Evolutionary conservation across 345 rosid species (phyloP).

Genomic region (Cardiospermum halicacabum): DNA sequence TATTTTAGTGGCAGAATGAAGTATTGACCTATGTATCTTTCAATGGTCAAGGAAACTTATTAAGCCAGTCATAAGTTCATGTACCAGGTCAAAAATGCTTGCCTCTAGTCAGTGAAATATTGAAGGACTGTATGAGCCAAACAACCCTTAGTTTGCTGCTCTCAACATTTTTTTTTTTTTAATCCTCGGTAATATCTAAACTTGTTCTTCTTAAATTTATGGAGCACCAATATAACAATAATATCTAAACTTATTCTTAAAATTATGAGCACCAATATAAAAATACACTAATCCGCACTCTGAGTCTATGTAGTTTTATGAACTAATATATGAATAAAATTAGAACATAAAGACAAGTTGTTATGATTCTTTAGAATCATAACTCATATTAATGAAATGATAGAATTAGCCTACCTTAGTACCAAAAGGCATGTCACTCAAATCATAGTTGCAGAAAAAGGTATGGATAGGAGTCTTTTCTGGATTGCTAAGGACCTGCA

Average conservation of each 20-base stretch:
- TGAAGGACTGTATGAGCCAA: neutral
- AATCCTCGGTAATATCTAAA: neutral
- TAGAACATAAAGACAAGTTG: neutral
- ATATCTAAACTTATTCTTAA: neutral
- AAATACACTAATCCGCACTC: neutral
- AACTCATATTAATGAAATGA: neutral
- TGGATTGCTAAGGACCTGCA: slow-evolving; percentile 70
- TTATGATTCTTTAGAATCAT: neutral
- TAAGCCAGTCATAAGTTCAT: neutral
- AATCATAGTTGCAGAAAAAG: slow-evolving; percentile 59
- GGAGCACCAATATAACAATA: too few species aligned
- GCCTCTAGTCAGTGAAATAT: neutral
- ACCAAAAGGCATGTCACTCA: slow-evolving; percentile 66
- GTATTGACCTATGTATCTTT: neutral
- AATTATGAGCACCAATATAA: neutral
- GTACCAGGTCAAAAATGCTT: neutral
- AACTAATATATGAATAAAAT: neutral
- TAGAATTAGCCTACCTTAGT: slow-evolving; percentile 43
- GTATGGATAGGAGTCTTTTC: slow-evolving; percentile 69
- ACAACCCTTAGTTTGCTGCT: neutral
- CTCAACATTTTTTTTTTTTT: neutral
- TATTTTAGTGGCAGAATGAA: neutral
- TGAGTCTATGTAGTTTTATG: neutral
- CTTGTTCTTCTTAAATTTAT: neutral
- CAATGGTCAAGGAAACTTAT: neutral